Evolutionary conservation across 805 yeast genomes (phyloP).

Genomic region (Candida broadrunensis): DNA sequence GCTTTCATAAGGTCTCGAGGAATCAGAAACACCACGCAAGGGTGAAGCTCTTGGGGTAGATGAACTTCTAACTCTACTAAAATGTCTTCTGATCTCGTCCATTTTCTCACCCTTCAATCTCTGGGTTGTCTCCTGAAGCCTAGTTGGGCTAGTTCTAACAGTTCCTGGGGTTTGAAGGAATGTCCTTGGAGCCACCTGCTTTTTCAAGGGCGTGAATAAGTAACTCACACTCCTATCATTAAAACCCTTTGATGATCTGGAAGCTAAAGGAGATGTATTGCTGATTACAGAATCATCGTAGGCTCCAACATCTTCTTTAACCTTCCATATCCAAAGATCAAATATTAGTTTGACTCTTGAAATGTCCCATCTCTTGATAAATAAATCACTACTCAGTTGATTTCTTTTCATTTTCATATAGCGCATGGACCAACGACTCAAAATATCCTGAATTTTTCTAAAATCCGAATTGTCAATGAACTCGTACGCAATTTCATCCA

Average conservation of each 20-base stretch:
- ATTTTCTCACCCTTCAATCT: constrained; percentile 30
- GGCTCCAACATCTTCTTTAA: constrained; percentile 8
- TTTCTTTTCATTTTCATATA: constrained; percentile 31
- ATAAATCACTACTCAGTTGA: constrained; percentile 32
- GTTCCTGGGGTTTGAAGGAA: constrained; percentile 19
- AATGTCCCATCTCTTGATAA: constrained; percentile 29
- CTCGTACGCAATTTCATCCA: constrained; percentile 30
- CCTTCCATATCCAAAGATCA: constrained; percentile 36
- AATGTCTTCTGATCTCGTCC: constrained; percentile 32
- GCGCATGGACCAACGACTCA: constrained; percentile 36
- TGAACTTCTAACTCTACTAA: constrained; percentile 19
- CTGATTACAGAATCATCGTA: constrained; percentile 14
- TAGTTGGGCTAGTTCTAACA: constrained; percentile 30
- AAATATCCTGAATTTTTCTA: constrained; percentile 17
- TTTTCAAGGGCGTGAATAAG: constrained; percentile 34
- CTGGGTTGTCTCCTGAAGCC: constrained; percentile 37
- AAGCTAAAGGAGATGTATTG: constrained; percentile 33
- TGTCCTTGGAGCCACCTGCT: constrained; percentile 10
- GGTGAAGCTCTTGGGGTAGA: constrained; percentile 10
- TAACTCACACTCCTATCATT: constrained; percentile 16
- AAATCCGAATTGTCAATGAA: constrained; percentile 25
- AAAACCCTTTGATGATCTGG: constrained; percentile 9
- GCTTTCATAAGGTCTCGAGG: too few species aligned
- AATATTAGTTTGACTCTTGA: constrained; percentile 26
- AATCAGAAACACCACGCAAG: too few species aligned